Conservation (phyloP, 257 asterid species). For the Ajuga chamaepitys region DNA sequence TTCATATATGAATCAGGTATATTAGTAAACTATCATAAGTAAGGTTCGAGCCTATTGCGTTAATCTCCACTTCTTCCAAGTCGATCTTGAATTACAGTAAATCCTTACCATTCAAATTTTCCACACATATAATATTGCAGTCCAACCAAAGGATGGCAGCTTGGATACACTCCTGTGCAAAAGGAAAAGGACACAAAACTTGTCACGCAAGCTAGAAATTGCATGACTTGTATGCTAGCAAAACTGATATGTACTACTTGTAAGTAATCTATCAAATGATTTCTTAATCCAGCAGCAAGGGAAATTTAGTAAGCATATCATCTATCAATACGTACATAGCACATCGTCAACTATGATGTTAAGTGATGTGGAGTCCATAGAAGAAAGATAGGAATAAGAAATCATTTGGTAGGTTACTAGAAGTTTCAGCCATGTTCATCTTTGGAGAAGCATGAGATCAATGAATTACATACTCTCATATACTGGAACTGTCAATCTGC, state of each 20-base stretch:
- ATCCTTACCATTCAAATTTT: slow-evolving; percentile 83
- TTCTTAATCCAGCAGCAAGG: not conserved
- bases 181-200: not conserved
- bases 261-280: not conserved
- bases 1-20: not conserved
- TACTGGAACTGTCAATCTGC: slow-evolving; percentile 62
- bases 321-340: not conserved
- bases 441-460: not conserved
- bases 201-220: not conserved
- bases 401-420: no score
- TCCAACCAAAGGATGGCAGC: slow-evolving; percentile 76
- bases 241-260: not conserved
- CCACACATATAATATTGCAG: slow-evolving; percentile 82
- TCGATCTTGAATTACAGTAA: no score
- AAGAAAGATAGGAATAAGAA: not conserved
- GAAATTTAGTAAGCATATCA: no score
- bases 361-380: not conserved
- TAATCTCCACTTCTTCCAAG: no score
- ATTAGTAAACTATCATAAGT: no score
- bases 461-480: slow-evolving; percentile 55
- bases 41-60: no score
- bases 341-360: not conserved
- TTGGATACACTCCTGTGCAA: slow-evolving; percentile 64
- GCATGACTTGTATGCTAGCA: not conserved
- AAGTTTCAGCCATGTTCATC: not conserved